Evolutionary conservation across 139 green algal species (phyloP), one percentile per base, ranked within the genome.

Genomic region (Chlorokybus atmophyticus): DNA sequence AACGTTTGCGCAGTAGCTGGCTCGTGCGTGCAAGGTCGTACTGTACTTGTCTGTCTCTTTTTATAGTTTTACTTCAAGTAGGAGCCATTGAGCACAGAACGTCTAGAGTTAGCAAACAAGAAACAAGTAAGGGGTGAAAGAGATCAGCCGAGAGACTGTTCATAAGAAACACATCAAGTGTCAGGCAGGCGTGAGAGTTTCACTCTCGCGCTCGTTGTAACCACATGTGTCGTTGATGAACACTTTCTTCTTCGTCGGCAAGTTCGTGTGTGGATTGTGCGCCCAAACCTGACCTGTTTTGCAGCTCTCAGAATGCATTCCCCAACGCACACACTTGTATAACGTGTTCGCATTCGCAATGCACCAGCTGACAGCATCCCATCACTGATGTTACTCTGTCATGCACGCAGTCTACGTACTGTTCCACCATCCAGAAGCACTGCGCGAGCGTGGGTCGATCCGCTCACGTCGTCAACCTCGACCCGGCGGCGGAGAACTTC

Each of bases 401-500:
- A 29, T 38, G n/a, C 32, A 24, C 65, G 30, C 79, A 97, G 86
- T 95, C 86, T 1, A 99, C 91, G 1, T 98, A 94, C 73, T 94
- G 86, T 59, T 66, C 92, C 23, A 79, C 67, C 7, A 66, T 99
- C 17, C 72, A 87, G 32, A 54, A 94, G 60, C 91, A 98, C 73
- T 96, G 86, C 58, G 76, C 93, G 35, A 75, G 82, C 4, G 79
- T 94, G 30, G 67, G 78, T 4, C 31, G 90, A 0, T 66, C 76
- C 0, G 67, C 94, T 8, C 82, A 94, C 56, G 60, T 90, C n/a
- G 77, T 95, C 30, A 98, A 98, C 70, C 66, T 98, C 3, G 88
- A 96, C 67, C 91, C 91, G 24, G 91, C 91, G 4, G 91, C 91
- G 1, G 91, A 98, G 65, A 41, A 86, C 0, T 95, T 96, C 59